Percentiles rank a stretch among this genome's conserved stretches.
These are phyloP conservation scores for Thinopyrum elongatum DNA, from an alignment of 176 grass and related monocot genomes.

Conservation along the genomic window DNA sequence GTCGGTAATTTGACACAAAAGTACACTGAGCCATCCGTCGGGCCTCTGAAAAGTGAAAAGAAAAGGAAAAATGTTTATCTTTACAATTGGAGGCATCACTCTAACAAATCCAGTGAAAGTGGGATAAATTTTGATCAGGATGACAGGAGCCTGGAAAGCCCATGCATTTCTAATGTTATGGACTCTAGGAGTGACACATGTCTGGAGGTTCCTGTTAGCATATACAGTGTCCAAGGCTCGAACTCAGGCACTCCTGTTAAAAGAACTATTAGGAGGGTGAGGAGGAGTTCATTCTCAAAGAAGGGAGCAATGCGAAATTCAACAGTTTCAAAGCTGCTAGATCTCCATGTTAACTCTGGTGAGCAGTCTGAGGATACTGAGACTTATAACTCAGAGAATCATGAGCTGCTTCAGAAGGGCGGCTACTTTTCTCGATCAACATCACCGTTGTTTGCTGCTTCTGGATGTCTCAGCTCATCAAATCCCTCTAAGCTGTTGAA, in stretches of 20 bases:
- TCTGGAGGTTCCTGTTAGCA: constrained; percentile 56
- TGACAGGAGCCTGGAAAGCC: constrained; percentile 57
- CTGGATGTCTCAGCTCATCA: constrained; percentile 78
- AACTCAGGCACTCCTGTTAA: constrained; percentile 61
- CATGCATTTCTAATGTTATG: constrained; percentile 50
- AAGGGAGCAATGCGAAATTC: constrained; percentile 56
- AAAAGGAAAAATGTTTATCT: constrained; percentile 88
- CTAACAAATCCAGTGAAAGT: constrained; percentile 77
- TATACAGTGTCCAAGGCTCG: constrained; percentile 62
- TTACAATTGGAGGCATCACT: constrained; percentile 90
- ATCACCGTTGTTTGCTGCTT: constrained; percentile 80
- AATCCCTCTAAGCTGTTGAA: constrained; percentile 76
- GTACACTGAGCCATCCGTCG: constrained; percentile 26
- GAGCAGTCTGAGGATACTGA: constrained; percentile 85
- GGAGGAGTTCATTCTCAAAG: constrained; percentile 58
- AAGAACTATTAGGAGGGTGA: constrained; percentile 74
- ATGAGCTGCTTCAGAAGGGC: constrained; percentile 49
- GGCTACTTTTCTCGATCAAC: constrained; percentile 59
- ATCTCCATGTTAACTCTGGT: constrained; percentile 59
- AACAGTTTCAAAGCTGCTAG: constrained; percentile 49
- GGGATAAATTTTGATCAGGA: constrained; percentile 61
- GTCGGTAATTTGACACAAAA: constrained; percentile 32
- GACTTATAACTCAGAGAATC: constrained; percentile 56
- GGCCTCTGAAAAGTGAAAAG: constrained; percentile 52
- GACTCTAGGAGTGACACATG: constrained; percentile 69